phyloP scores from a whole-genome alignment of 202 grass and related monocot genomes.

The Hordeum pubiflorum region DNA sequence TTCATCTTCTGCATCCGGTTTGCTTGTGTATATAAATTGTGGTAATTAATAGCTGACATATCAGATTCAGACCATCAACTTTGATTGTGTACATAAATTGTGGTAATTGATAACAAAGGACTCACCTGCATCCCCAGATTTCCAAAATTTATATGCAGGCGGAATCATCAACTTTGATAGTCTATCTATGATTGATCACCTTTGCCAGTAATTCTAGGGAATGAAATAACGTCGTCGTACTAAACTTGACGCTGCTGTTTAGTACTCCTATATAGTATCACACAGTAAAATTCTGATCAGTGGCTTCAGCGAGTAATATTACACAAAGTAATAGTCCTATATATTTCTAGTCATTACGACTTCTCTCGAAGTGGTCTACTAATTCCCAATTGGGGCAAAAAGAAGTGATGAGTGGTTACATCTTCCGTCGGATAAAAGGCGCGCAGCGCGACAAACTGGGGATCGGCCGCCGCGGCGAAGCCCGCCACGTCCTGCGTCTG shows the following conservation, averaged over 20 bases:
- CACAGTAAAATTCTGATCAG: neutral
- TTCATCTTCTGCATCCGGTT: too few species aligned
- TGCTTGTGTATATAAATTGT: too few species aligned
- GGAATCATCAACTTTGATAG: too few species aligned
- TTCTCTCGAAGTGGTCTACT: neutral
- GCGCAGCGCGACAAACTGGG: neutral
- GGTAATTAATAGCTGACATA: neutral
- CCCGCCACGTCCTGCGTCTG: neutral
- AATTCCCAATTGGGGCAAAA: neutral
- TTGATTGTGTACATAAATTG: neutral
- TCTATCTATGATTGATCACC: neutral
- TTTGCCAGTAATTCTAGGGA: neutral
- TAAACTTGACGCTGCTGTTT: neutral
- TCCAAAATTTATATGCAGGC: neutral
- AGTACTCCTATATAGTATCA: neutral
- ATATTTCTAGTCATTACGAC: neutral
- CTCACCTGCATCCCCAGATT: neutral
- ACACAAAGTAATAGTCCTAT: neutral
- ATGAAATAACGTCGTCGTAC: neutral
- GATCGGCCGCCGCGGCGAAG: neutral
- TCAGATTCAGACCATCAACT: neutral
- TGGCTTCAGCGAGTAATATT: neutral
- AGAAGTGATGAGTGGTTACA: neutral
- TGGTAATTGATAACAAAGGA: neutral
- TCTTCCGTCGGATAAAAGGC: neutral